phyloP scores from a whole-genome alignment of 805 yeast species.

The Pichia manshurica region DNA sequence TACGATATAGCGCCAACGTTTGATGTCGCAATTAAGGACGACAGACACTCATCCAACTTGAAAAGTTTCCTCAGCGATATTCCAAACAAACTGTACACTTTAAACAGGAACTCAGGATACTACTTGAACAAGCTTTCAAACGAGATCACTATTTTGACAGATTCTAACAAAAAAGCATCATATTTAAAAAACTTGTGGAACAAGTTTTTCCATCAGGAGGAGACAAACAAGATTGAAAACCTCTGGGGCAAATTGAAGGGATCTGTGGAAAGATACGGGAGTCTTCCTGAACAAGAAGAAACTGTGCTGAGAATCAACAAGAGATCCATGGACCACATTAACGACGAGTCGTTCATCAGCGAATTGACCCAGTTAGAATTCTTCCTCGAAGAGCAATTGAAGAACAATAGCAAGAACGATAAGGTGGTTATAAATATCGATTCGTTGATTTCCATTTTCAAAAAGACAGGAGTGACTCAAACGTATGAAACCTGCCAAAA shows the following conservation, averaged over 20 bases:
- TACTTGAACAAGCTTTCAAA: conserved; percentile 23
- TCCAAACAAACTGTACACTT: conserved; percentile 20
- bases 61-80: conserved; percentile 22
- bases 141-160: conserved; percentile 23
- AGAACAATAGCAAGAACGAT: conserved; percentile 18
- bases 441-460: conserved; percentile 38
- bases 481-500: conserved; percentile 37
- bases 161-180: conserved; percentile 5
- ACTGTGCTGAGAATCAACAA: conserved; percentile 11
- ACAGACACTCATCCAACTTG: conserved; percentile 17
- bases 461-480: conserved; percentile 39
- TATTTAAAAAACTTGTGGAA: conserved; percentile 21
- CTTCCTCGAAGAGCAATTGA: conserved; percentile 25
- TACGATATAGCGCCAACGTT: conserved; percentile 20
- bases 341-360: conserved; percentile 42
- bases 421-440: conserved; percentile 36
- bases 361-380: conserved; percentile 45
- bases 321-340: conserved; percentile 31
- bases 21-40: conserved; percentile 18
- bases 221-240: conserved; percentile 29
- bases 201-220: conserved; percentile 22
- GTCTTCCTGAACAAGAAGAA: too few relatives aligned
- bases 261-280: too few relatives aligned
- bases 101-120: conserved; percentile 9
- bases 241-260: conserved; percentile 34